Evolutionary conservation across 805 yeast species (phyloP), one percentile per base, ranked within the genome.

Genomic region (Candida schatavii): DNA sequence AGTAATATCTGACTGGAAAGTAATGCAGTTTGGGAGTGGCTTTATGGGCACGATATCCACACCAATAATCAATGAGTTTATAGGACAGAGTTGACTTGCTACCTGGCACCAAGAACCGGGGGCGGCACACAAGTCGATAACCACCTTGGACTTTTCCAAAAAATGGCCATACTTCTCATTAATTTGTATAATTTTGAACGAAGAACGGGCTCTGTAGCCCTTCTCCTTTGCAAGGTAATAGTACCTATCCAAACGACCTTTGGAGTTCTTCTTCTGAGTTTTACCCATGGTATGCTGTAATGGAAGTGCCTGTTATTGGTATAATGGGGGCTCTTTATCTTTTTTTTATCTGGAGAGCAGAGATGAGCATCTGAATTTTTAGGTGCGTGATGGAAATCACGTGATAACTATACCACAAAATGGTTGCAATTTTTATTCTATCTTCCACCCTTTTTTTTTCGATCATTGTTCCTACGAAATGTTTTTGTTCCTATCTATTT

Each of bases 21-120:
- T 84, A 48, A 89, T 90, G 56, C 85, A 85, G 59, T 93, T 90
- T 20, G 98, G 97, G 60, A 93, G 75, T n/a, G 97, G 84, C 59
- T 88, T 91, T 72, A 93, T 93, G 14, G 97, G 97, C 26, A 90
- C 98, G 56, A 93, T 84, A 77, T 93, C 99, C n/a, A 93, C 99
- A 65, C 99, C 99, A 41, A 93, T 88, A 56, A 93, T 93, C 51
- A 93, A 75, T 0, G 97, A 88, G 64, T 89, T 88, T 1, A 89
- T 74, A 2, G 99, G 98, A 68, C 98, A 89, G 41, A 88, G 66
- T 46, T 89, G 86, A 1, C 96, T 81, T 0, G 99, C 99, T 34
- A 93, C 98, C 70, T 93, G 99, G 77, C 99, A 93, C 99, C 99
- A 93, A 3, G 97, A 88, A 43, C 99, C 99, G 32, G 98, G 98